phyloP scores from a whole-genome alignment of 2,329 filamentous ascomycete genomes.

The Mycosphaerella arachidis region DNA sequence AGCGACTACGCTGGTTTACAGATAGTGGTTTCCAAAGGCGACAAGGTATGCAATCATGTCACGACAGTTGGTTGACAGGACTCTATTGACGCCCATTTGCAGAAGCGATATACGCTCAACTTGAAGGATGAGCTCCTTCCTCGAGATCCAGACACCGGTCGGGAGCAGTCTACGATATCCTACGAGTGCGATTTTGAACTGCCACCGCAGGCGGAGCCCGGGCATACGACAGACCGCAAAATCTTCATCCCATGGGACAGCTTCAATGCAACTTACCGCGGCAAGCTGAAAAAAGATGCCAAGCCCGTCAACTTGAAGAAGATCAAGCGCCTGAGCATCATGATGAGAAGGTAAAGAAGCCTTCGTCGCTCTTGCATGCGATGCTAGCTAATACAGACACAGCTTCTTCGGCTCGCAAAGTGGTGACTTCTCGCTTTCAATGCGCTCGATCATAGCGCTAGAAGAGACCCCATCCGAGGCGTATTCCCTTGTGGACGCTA shows the following conservation, averaged over 20 bases:
- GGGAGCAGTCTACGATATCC: slow-evolving; percentile 66
- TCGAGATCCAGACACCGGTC: slow-evolving; percentile 54
- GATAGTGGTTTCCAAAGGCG: slow-evolving; percentile 50
- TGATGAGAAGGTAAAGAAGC: slow-evolving; percentile 68
- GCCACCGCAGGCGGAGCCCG: slow-evolving; percentile 27
- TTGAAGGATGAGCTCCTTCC: slow-evolving; percentile 66
- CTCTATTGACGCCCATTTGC: slow-evolving; percentile 16
- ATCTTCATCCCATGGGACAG: slow-evolving; percentile 60
- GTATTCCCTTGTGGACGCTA: background rate
- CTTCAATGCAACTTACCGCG: slow-evolving; percentile 70
- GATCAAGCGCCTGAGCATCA: slow-evolving; percentile 66
- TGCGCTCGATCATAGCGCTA: slow-evolving; percentile 53
- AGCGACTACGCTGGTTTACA: slow-evolving; percentile 53
- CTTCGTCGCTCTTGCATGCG: background rate
- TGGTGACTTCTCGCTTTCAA: slow-evolving; percentile 59
- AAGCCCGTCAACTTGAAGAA: slow-evolving; percentile 54
- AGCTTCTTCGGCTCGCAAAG: slow-evolving; percentile 74
- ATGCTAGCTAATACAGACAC: slow-evolving; percentile 1
- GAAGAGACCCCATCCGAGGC: slow-evolving; percentile 17
- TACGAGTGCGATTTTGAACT: slow-evolving; percentile 68
- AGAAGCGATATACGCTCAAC: slow-evolving; percentile 67
- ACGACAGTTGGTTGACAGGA: background rate
- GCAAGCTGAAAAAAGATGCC: slow-evolving; percentile 59
- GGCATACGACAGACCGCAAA: slow-evolving; percentile 24
- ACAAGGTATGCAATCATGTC: slow-evolving; percentile 41